Conservation (phyloP, 192 early-diverging fungal species). For the Coemansia sp. region DNA sequence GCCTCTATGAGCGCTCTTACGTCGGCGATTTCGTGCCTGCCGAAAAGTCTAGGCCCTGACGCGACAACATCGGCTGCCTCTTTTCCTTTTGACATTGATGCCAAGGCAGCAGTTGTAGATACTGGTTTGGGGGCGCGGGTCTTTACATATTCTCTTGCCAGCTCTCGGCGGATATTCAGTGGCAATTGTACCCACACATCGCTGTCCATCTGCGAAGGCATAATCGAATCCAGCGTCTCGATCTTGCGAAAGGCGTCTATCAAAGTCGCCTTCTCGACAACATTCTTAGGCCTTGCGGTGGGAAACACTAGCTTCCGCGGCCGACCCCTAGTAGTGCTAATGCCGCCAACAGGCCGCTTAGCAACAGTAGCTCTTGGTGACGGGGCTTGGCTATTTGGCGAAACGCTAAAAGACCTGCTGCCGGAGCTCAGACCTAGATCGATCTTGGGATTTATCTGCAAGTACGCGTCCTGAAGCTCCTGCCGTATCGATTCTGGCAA, state of each 20-base stretch:
- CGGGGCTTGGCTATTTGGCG: neutral
- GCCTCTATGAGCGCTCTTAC: constrained; percentile 18
- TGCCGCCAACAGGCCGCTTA: neutral
- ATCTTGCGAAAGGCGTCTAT: constrained; percentile 35
- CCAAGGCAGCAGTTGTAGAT: neutral
- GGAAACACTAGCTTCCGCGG: constrained; percentile 28
- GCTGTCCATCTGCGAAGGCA: constrained; percentile 48
- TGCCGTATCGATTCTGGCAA: constrained; percentile 38
- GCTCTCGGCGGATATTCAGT: constrained; percentile 30
- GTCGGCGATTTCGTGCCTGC: constrained; percentile 13
- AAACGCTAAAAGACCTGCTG: neutral
- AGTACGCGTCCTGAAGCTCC: constrained; percentile 27
- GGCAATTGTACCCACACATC: constrained; percentile 36
- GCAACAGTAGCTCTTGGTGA: neutral
- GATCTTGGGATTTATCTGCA: constrained; percentile 3
- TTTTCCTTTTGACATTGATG: neutral
- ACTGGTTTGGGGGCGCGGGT: neutral
- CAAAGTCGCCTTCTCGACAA: constrained; percentile 6
- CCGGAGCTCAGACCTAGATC: neutral
- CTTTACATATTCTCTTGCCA: constrained; percentile 32
- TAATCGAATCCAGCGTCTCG: constrained; percentile 24
- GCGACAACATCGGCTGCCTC: neutral
- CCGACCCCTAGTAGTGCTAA: constrained; percentile 14
- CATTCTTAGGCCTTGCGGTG: neutral
- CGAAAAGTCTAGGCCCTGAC: constrained; percentile 21